These are phyloP conservation scores for Berkeleyomyces basicola DNA, from an alignment of 2,329 filamentous ascomycete genomes.

Conservation along the genomic window DNA sequence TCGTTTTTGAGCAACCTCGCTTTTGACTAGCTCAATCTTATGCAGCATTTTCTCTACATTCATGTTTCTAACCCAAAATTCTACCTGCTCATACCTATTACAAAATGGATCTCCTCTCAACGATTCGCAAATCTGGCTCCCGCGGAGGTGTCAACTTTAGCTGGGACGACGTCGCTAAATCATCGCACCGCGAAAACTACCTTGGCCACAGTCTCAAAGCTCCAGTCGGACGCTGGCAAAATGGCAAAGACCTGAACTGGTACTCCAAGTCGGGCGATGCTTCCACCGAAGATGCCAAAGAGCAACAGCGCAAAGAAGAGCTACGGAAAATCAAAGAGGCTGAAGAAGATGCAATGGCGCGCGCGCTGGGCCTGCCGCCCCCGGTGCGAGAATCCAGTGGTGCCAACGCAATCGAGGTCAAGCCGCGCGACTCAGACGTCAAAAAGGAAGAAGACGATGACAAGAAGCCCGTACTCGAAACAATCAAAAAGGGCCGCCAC, in stretches of 20 bases:
- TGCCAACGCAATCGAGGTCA: conserved; percentile 52
- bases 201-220: conserved; percentile 86
- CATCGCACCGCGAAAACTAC: conserved; percentile 72
- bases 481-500: background rate
- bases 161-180: conserved; percentile 86
- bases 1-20: background rate
- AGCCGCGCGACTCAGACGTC: background rate
- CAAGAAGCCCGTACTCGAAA: background rate
- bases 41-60: background rate
- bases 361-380: conserved; percentile 63
- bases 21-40: background rate
- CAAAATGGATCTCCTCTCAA: conserved; percentile 80
- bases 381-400: conserved; percentile 41
- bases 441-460: background rate
- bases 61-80: background rate
- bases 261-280: conserved; percentile 41
- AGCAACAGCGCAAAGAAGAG: conserved; percentile 56
- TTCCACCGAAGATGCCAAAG: conserved; percentile 26
- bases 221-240: conserved; percentile 82
- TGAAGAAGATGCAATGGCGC: conserved; percentile 79
- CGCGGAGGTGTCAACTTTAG: conserved; percentile 90
- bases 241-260: conserved; percentile 51
- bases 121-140: conserved; percentile 78
- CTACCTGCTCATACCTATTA: background rate
- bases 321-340: conserved; percentile 71